These are phyloP conservation scores for Dactylellina leptospora DNA, from an alignment of 2,329 filamentous ascomycete genomes.

Conservation along the genomic window DNA sequence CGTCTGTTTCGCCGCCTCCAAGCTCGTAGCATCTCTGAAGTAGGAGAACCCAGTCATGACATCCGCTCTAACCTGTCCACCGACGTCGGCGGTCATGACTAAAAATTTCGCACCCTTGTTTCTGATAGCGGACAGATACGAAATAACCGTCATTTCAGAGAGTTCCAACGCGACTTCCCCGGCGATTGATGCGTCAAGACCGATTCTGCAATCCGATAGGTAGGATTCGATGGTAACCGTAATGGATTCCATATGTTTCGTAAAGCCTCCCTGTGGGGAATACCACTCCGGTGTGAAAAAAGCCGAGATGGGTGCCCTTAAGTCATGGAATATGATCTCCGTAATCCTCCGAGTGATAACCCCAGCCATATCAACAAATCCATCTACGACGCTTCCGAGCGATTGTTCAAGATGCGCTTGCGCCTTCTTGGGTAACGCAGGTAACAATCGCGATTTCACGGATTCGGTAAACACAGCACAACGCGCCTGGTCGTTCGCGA, in stretches of 20 bases:
- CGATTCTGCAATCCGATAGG: conserved; percentile 70
- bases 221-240: conserved; percentile 96
- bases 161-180: conserved; percentile 94
- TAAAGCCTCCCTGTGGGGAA: conserved; percentile 62
- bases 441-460: conserved; percentile 73
- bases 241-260: conserved; percentile 88
- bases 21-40: conserved; percentile 76
- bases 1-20: conserved; percentile 84
- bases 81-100: conserved; percentile 72
- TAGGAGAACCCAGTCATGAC: conserved; percentile 89
- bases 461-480: conserved; percentile 93
- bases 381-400: conserved; percentile 79
- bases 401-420: conserved; percentile 80
- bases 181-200: conserved; percentile 77
- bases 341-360: conserved; percentile 91
- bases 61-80: conserved; percentile 64
- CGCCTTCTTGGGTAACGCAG: conserved; percentile 83
- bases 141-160: conserved; percentile 67
- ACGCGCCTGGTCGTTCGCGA: conserved; percentile 97
- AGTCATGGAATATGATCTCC: conserved; percentile 87
- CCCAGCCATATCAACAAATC: conserved; percentile 93
- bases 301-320: conserved; percentile 80
- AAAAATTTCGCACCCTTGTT: conserved; percentile 92
- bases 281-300: conserved; percentile 97
- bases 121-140: conserved; percentile 82